phyloP scores from a whole-genome alignment of 148 eudicot species.

The Vaccinium macrocarpon region DNA sequence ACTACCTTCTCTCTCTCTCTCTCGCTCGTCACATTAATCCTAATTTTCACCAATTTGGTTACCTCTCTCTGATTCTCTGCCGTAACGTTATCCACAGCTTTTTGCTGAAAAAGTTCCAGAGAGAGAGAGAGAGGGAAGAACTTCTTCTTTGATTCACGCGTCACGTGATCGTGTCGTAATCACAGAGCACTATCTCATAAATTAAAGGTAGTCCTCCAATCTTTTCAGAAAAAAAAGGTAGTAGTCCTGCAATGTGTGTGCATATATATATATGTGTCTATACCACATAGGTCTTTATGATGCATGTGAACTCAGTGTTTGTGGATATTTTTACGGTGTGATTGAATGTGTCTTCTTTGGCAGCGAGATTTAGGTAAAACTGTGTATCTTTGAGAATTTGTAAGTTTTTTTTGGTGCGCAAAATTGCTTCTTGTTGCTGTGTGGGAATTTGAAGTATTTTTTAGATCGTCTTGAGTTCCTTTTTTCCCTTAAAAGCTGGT shows the following conservation, averaged over 20 bases:
- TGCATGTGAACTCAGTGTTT: background rate
- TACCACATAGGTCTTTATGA: background rate
- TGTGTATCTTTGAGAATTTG: background rate
- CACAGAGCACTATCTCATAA: background rate
- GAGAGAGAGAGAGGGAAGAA: background rate
- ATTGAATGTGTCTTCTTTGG: background rate
- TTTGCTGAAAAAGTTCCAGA: background rate
- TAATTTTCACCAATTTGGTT: background rate
- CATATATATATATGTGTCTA: too few relatives aligned
- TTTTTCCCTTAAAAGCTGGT: background rate
- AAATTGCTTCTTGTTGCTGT: background rate
- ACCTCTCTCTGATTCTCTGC: background rate
- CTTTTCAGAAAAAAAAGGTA: too few relatives aligned
- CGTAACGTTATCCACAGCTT: background rate
- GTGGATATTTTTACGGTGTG: background rate
- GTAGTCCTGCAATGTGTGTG: background rate
- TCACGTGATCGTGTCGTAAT: slow-evolving; percentile 8
- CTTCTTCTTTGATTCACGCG: background rate
- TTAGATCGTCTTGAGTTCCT: background rate
- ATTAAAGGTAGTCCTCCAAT: background rate
- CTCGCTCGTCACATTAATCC: background rate
- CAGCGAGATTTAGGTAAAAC: background rate
- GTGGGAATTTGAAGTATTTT: background rate
- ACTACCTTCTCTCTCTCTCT: background rate
- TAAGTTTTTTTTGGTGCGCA: background rate